A percentile compares a stretch with the other conserved stretches of the same genome.
These are phyloP conservation scores for Pseudogymnoascus sp. DNA, from an alignment of 2,329 filamentous ascomycete genomes.

Conservation along the genomic window DNA sequence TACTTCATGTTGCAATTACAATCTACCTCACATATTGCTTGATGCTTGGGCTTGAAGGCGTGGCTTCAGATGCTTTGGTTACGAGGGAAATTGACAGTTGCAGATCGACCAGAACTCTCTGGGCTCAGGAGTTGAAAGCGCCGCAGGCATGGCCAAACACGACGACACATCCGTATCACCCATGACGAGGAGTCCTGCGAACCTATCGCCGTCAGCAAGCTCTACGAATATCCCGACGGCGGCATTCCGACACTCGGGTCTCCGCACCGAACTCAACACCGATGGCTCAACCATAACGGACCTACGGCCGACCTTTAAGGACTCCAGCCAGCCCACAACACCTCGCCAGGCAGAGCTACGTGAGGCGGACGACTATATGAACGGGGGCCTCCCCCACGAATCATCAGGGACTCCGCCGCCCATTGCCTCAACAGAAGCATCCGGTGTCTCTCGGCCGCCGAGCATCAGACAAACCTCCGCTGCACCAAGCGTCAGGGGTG, in stretches of 20 bases:
- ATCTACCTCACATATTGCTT: slow-evolving; percentile 1
- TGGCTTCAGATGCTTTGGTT: slow-evolving; percentile 5
- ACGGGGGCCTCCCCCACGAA: slow-evolving; percentile 24
- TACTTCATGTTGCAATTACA: slow-evolving; percentile 5
- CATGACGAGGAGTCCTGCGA: slow-evolving; percentile 26
- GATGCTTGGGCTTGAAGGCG: slow-evolving; percentile 3
- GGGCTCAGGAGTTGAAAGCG: slow-evolving; percentile 6
- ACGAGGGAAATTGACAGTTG: slow-evolving; percentile 4
- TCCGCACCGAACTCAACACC: slow-evolving; percentile 23
- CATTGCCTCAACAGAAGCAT: neutral
- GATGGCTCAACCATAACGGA: slow-evolving; percentile 12
- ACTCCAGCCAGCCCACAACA: slow-evolving; percentile 13
- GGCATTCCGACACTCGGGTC: slow-evolving; percentile 21
- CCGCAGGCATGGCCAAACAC: slow-evolving; percentile 6
- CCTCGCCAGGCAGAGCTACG: slow-evolving; percentile 12
- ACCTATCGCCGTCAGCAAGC: slow-evolving; percentile 21
- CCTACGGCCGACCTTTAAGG: slow-evolving; percentile 11
- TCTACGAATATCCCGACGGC: slow-evolving; percentile 20
- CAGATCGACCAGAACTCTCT: neutral
- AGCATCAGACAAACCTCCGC: neutral
- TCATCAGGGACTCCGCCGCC: neutral
- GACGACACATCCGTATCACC: slow-evolving; percentile 23
- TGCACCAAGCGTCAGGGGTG: slow-evolving; percentile 1
- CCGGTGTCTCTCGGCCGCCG: neutral
- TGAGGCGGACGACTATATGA: slow-evolving; percentile 27